These are phyloP conservation scores for Rubia peregrina DNA, from an alignment of 305 asterid species.

Conservation along the genomic window DNA sequence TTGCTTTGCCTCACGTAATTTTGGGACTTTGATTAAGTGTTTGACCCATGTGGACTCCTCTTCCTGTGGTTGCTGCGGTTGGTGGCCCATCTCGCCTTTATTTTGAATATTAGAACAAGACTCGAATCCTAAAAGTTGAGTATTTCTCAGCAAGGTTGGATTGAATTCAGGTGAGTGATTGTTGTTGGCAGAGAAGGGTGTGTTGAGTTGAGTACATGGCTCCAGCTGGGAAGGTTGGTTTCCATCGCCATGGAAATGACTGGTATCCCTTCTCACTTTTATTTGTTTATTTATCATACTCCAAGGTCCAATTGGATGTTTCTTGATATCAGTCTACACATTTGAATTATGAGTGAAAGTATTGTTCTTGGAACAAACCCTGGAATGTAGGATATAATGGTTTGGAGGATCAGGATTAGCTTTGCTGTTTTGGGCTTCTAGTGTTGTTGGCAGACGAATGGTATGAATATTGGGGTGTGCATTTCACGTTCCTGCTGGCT, in stretches of 20 bases:
- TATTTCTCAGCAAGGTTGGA: constrained; percentile 16
- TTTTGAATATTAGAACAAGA: constrained; percentile 8
- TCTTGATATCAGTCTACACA: not conserved
- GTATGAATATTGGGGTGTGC: not conserved
- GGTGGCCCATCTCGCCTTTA: constrained; percentile 47
- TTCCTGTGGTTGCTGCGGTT: constrained; percentile 48
- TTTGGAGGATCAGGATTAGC: not conserved
- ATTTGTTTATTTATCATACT: constrained; percentile 1
- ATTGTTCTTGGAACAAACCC: too few species aligned
- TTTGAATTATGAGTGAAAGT: not conserved
- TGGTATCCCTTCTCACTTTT: constrained; percentile 41
- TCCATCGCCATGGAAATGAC: constrained; percentile 70
- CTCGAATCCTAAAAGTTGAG: constrained; percentile 18
- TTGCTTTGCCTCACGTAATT: constrained; percentile 14
- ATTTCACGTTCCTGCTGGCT: not conserved
- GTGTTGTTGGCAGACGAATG: not conserved
- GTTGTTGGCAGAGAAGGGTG: constrained; percentile 4
- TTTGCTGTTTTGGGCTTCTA: not conserved
- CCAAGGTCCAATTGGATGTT: not conserved
- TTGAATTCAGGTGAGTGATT: constrained; percentile 5
- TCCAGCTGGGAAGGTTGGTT: constrained; percentile 57
- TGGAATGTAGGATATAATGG: not conserved
- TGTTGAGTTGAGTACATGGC: constrained; percentile 44
- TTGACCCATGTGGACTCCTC: constrained; percentile 24
- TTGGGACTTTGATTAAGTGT: constrained; percentile 9